Percentiles rank a stretch among this genome's conserved stretches.
phyloP scores from a whole-genome alignment of 108 stramenopile genomes.

The Conticribra weissflogii region DNA sequence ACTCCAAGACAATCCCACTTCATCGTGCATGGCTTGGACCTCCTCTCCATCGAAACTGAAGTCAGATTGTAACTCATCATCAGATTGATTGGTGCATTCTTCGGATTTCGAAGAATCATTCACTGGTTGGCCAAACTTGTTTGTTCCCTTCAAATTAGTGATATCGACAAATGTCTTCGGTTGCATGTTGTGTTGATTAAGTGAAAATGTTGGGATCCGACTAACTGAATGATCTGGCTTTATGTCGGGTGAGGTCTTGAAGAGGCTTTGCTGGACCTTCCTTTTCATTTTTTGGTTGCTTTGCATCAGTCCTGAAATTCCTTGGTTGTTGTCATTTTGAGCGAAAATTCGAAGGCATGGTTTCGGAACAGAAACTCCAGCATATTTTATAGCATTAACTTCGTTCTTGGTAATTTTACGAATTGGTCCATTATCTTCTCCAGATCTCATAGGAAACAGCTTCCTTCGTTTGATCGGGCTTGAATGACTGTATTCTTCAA shows the following conservation, averaged over 20 bases:
- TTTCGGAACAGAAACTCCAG: slow-evolving; percentile 33
- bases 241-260: background rate
- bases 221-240: no score
- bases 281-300: no score
- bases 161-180: slow-evolving; percentile 14
- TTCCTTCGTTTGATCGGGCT: slow-evolving; percentile 32
- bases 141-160: no score
- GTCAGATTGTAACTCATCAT: slow-evolving; percentile 48
- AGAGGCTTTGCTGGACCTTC: background rate
- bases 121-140: no score
- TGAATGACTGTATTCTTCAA: slow-evolving; percentile 7
- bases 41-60: slow-evolving; percentile 39
- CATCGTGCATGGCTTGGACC: background rate
- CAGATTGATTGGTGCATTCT: slow-evolving; percentile 42
- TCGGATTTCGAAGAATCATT: no score
- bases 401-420: slow-evolving; percentile 35
- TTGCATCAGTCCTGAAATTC: no score
- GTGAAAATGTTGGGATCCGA: slow-evolving; percentile 12
- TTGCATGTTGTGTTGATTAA: slow-evolving; percentile 36
- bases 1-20: no score
- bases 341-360: slow-evolving; percentile 18
- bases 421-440: slow-evolving; percentile 3
- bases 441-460: slow-evolving; percentile 25
- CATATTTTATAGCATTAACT: slow-evolving; percentile 35
- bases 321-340: no score